Evolutionary conservation across 2,329 filamentous ascomycete species (phyloP).

Genomic region (Fusarium fujikuroi): DNA sequence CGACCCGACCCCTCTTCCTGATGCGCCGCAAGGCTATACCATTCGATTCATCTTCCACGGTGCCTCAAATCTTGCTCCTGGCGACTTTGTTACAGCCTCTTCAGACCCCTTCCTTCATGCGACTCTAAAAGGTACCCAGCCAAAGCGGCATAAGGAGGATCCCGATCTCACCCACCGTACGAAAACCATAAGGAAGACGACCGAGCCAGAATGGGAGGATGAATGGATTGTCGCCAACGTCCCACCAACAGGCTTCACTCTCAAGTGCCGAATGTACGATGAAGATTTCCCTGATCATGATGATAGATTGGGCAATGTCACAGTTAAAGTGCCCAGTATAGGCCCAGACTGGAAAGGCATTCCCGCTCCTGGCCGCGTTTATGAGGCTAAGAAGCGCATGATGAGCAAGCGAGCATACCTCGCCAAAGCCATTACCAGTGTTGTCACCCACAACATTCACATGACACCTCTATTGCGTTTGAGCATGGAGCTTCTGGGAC

Average conservation of each 20-base stretch:
- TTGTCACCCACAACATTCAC: constrained; percentile 69
- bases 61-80: constrained; percentile 82
- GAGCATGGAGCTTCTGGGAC: constrained; percentile 81
- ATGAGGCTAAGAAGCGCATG: constrained; percentile 82
- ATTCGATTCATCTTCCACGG: constrained; percentile 85
- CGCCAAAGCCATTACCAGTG: constrained; percentile 73
- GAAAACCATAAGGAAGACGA: constrained; percentile 75
- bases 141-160: constrained; percentile 86
- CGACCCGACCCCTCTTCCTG: constrained; percentile 80
- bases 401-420: constrained; percentile 89
- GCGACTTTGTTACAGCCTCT: constrained; percentile 79
- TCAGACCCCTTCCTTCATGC: constrained; percentile 87
- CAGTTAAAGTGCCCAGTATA: constrained; percentile 71
- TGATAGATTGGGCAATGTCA: constrained; percentile 88
- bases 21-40: constrained; percentile 81
- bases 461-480: constrained; percentile 77
- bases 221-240: constrained; percentile 92
- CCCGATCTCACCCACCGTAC: constrained; percentile 80
- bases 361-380: constrained; percentile 66
- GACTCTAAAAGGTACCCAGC: constrained; percentile 77
- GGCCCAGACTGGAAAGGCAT: constrained; percentile 76
- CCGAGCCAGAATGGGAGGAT: constrained; percentile 82
- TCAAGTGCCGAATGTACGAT: constrained; percentile 90
- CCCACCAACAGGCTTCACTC: constrained; percentile 79
- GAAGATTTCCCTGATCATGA: constrained; percentile 89